Evolutionary conservation across 176 grass and related monocot species (phyloP).

Genomic region (Musa schizocarpa): DNA sequence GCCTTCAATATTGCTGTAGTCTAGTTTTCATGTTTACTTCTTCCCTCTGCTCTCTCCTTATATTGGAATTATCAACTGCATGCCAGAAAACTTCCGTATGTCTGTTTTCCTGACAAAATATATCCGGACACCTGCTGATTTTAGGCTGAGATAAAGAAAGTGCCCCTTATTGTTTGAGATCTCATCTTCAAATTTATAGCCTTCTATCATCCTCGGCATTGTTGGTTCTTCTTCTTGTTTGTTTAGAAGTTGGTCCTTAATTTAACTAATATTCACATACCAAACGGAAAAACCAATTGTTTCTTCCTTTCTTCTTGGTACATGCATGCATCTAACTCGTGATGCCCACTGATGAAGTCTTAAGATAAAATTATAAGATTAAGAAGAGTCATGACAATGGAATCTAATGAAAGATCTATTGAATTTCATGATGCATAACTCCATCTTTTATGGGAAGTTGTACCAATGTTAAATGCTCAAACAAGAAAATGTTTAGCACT

Average conservation of each 20-base stretch:
- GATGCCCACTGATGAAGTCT: background rate
- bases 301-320: background rate
- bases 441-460: background rate
- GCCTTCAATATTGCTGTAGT: no score
- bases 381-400: background rate
- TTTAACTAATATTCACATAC: background rate
- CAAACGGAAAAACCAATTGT: background rate
- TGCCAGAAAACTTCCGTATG: no score
- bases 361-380: background rate
- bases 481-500: background rate
- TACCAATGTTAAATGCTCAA: background rate
- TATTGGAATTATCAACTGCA: no score
- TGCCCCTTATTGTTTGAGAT: no score
- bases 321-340: no score
- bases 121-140: no score
- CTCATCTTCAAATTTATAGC: background rate
- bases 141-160: no score
- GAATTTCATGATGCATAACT: background rate
- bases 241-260: background rate
- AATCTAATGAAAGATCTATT: background rate
- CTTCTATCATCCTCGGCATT: background rate
- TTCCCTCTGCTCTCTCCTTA: no score
- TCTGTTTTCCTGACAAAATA: no score
- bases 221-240: background rate
- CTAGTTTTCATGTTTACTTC: no score